Evolutionary conservation across 2,329 filamentous ascomycete species (phyloP).

Genomic region (Fusarium vanettenii): DNA sequence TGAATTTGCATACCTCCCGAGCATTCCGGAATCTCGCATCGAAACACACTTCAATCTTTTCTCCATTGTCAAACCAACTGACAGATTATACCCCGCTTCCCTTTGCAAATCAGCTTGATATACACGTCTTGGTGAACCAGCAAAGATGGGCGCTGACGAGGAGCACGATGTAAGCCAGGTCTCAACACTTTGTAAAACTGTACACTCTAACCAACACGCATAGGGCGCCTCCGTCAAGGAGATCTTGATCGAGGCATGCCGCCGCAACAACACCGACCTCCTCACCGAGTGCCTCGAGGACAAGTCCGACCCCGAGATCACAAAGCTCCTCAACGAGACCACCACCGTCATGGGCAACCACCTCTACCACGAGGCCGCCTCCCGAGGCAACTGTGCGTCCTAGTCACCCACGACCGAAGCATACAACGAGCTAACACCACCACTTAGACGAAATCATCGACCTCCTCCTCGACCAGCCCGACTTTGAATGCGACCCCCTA

Average conservation of each 20-base stretch:
- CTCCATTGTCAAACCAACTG: conserved; percentile 6
- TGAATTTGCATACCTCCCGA: not conserved
- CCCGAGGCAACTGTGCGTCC: conserved; percentile 84
- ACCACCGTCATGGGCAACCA: conserved; percentile 89
- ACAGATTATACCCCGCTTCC: conserved; percentile 29
- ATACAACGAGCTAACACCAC: not conserved
- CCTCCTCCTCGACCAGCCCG: conserved; percentile 82
- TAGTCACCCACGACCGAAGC: conserved; percentile 17
- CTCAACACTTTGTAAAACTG: not conserved
- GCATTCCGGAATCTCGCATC: not conserved
- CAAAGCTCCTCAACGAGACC: conserved; percentile 85
- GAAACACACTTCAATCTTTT: not conserved
- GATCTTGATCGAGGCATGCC: conserved; percentile 90
- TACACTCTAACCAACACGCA: not conserved
- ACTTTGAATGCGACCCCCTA: conserved; percentile 85
- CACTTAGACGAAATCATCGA: conserved; percentile 80
- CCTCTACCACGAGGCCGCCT: conserved; percentile 89
- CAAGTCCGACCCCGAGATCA: conserved; percentile 73
- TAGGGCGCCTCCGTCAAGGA: conserved; percentile 89
- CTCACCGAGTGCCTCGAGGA: conserved; percentile 78
- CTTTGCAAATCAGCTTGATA: conserved; percentile 5
- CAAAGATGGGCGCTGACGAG: conserved; percentile 45
- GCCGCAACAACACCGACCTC: conserved; percentile 90
- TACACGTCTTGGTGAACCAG: not conserved
- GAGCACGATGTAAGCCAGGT: conserved; percentile 49